Base-by-base conservation (phyloP, 2,329 filamentous ascomycete species). In the Penicillium occitanis region DNA sequence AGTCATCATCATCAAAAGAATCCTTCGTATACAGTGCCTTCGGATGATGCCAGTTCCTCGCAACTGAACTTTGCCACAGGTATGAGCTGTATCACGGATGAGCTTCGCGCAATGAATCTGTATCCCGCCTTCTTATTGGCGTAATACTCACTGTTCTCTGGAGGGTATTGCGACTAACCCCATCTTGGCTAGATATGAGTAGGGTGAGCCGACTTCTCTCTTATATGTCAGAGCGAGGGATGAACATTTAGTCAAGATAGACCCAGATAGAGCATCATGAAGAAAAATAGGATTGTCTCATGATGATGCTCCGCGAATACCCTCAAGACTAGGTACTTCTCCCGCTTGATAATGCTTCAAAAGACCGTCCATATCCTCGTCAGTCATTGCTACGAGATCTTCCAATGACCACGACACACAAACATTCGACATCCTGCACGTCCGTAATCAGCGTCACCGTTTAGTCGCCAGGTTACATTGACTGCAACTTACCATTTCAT, bases 351-450 rank as follows among this genome's bases (percentile, higher is more conserved):
- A 97, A 75, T 89, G 93, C n/a, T 83, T 82, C 44, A 98, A 80
- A n/a, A 98, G 81, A 64, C 84, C 86, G 64, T 91, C 88, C 91
- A 98, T 96, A 72, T 93, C 93, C 72, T 90, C 86, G 61, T 95
- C 91, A 22, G 86, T 87, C 85, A 98, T 88, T 40, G 87, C 86
- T 70, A 92, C 93, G 71, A 98, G 86, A 68, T 97, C 91, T 68
- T 96, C 90, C 76, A 96, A 87, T 63, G 85, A 89, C 84, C 94
- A 97, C 42, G 88, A 84, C 71, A 97, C 92, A 80, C 93, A 97
- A 42, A 98, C 91, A 69, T 87, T 90, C 58, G 89, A 92, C 91
- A 98, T 98, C 93, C 91, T 92, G 22, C 46, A 62, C 25, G 59
- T 66, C 17, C 73, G 82, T 65, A 2, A 60, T 60, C 11, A 60